Percentiles rank a stretch among this genome's conserved stretches.
Evolutionary conservation across 176 grass and related monocot genomes (phyloP).

Genomic region (bread wheat (Triticum aestivum)): DNA sequence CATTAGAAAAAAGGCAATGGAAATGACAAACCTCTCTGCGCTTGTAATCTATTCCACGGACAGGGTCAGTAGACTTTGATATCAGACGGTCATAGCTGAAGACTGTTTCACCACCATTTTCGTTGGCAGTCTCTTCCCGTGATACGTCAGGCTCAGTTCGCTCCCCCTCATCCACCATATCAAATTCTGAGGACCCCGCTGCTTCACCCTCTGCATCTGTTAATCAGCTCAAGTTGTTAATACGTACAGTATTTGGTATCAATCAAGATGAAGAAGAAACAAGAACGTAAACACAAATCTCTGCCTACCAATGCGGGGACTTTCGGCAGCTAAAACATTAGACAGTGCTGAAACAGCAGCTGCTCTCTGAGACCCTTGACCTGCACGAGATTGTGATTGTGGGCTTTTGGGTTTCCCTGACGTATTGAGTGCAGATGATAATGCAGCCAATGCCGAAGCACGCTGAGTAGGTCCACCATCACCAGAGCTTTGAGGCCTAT

Average conservation of each 20-base stretch:
- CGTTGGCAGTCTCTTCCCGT: constrained; percentile 58
- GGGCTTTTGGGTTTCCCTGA: constrained; percentile 58
- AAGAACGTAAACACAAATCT: neutral
- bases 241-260: neutral
- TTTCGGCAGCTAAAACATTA: constrained; percentile 70
- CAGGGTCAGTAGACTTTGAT: constrained; percentile 78
- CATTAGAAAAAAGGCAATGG: neutral
- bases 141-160: constrained; percentile 56
- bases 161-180: constrained; percentile 39
- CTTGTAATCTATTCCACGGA: constrained; percentile 81
- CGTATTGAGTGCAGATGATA: constrained; percentile 70
- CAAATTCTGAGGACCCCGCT: constrained; percentile 23
- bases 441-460: constrained; percentile 82
- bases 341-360: constrained; percentile 92
- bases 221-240: constrained; percentile 29
- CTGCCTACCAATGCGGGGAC: neutral
- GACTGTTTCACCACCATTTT: constrained; percentile 65
- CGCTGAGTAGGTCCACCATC: constrained; percentile 75
- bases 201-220: constrained; percentile 50
- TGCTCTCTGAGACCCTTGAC: constrained; percentile 90
- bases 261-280: neutral
- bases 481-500: constrained; percentile 43
- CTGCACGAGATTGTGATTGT: constrained; percentile 35
- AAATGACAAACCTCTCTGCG: constrained; percentile 80
- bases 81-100: constrained; percentile 86